These are phyloP conservation scores for Tolypocladium paradoxum DNA, from an alignment of 2,329 filamentous ascomycete species.

Conservation along the genomic window DNA sequence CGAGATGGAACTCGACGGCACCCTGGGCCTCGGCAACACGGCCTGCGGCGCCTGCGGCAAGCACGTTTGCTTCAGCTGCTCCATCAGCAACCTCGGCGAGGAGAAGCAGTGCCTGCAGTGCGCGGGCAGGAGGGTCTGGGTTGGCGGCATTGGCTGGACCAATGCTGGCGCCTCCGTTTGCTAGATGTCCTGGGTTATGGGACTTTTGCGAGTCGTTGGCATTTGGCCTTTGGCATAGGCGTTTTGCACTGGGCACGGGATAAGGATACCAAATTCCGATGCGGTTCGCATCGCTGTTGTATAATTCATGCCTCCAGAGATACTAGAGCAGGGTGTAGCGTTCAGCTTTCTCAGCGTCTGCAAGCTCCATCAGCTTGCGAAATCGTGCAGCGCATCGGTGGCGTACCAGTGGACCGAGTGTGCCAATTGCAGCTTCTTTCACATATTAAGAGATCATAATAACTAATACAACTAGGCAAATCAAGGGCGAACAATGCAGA, in stretches of 20 bases:
- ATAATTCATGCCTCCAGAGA: neutral
- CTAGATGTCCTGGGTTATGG: slow-evolving; percentile 2
- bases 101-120: slow-evolving; percentile 42
- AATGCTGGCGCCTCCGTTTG: slow-evolving; percentile 10
- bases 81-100: slow-evolving; percentile 45
- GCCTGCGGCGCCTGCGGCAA: slow-evolving; percentile 41
- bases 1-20: slow-evolving; percentile 28
- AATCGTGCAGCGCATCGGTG: neutral
- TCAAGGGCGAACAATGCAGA: slow-evolving; percentile 1
- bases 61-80: slow-evolving; percentile 48
- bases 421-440: neutral
- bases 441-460: neutral
- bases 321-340: neutral
- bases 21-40: slow-evolving; percentile 13
- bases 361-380: neutral
- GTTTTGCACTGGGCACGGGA: neutral
- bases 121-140: slow-evolving; percentile 25
- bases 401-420: neutral
- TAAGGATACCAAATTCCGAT: neutral
- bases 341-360: neutral
- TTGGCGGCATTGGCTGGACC: slow-evolving; percentile 9
- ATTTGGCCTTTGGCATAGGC: neutral
- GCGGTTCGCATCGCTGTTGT: neutral
- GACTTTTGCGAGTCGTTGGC: neutral
- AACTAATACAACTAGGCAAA: slow-evolving; percentile 4